Base-by-base conservation (phyloP, 2,329 filamentous ascomycete species). In the Parastagonospora avenae region DNA sequence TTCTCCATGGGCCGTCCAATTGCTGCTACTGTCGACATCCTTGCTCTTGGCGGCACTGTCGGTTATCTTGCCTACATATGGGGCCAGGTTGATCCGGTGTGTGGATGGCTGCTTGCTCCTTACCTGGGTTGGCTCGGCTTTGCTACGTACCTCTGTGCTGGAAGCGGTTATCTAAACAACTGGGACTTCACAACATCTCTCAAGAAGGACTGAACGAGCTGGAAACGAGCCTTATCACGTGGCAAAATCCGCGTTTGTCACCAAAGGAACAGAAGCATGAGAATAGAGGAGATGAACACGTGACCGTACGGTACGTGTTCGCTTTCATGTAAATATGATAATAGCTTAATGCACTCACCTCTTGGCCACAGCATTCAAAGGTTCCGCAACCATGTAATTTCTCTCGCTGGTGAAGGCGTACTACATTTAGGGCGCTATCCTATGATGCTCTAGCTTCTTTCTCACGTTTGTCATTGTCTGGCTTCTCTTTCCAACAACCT, bases 101-200 rank as follows among this genome's bases (percentile, higher is more conserved):
- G 91, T 15, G 89, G 85, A 12, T 92, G 85, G 84, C 80, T 85
- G 59, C 81, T 96, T 74, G 82, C 84, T 19, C 93, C 92, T 0
- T 97, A 97, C 70, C 76, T 95, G 24, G 89, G 79, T 12, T 97
- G 93, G 93, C 76, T 97, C 62, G 79, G 86, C 46, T 97, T 95
- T 70, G 92, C 92, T 29, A 91, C 89, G 0, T 97, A 97, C 70
- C 78, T 97, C 45, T 91, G 86, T 64, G 85, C 59, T 12, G 72
- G 72, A 1, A 68, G 60, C 27, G 73, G 73, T 6, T 68, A 74
- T 52, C 58, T 76, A n/a, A 76, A 76, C 46, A 64, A 74, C 47
- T 75, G 73, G 73, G 63, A 74, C 48, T 72, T 75, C 57, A 66
- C 40, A n/a, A 52, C 48, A 33, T 50, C 52, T 16, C 54, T 52